phyloP scores from a whole-genome alignment of 208 protist species.

The Tritrichomonas foetus region DNA sequence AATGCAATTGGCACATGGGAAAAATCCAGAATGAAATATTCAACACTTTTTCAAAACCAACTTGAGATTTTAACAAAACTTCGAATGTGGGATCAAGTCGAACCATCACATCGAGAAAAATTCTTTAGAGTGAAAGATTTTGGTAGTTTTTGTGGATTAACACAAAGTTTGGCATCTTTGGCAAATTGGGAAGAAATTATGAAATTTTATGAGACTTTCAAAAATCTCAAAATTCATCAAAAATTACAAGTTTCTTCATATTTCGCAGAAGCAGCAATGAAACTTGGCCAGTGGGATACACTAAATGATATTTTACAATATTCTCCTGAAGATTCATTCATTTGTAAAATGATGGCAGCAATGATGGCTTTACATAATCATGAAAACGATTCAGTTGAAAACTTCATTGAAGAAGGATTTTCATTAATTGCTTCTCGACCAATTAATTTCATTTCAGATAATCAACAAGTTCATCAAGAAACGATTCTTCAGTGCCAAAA shows the following conservation, averaged over 20 bases:
- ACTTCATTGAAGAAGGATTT: neutral
- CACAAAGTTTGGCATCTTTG: neutral
- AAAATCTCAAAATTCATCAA: neutral
- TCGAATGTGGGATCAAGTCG: constrained; percentile 4
- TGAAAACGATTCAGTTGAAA: neutral
- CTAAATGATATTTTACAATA: neutral
- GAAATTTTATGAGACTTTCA: neutral
- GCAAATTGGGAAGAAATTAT: neutral
- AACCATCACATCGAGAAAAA: neutral
- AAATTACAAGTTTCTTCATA: neutral
- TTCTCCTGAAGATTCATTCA: neutral
- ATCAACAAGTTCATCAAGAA: neutral
- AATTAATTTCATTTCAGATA: neutral
- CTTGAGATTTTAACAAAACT: neutral
- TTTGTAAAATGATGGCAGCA: neutral
- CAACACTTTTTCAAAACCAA: neutral
- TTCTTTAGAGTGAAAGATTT: neutral
- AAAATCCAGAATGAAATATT: neutral
- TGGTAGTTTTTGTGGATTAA: neutral
- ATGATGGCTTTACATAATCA: neutral
- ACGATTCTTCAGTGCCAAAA: neutral
- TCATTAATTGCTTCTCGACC: neutral
- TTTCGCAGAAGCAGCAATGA: neutral
- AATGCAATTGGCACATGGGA: neutral
- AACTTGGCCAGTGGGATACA: neutral